Evolutionary conservation across 225 moss, liverwort and hornwort species (phyloP).

Genomic region (Takakia lepidozioides): DNA sequence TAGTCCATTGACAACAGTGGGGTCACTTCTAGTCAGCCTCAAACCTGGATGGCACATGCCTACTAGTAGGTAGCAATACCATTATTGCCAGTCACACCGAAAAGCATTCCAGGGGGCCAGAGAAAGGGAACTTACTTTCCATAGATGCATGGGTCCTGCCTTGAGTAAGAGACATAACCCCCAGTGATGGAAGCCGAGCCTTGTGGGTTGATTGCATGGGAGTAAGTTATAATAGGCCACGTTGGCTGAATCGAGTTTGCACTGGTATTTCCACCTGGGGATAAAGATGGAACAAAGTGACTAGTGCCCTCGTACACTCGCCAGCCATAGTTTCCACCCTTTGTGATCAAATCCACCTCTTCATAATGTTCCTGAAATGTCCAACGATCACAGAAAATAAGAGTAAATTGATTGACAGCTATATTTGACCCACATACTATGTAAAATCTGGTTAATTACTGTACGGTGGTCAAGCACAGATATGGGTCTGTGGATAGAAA

Average conservation of each 20-base stretch:
- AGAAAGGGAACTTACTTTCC: slow-evolving; percentile 50
- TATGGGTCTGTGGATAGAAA: too few species aligned
- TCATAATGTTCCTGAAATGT: slow-evolving; percentile 39
- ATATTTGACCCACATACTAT: too few species aligned
- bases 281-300: slow-evolving; percentile 16
- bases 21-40: too few species aligned
- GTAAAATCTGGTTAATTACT: too few species aligned
- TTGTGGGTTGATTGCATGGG: slow-evolving; percentile 18
- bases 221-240: slow-evolving; percentile 64
- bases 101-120: not conserved
- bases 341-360: slow-evolving; percentile 85
- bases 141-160: slow-evolving; percentile 62
- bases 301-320: slow-evolving; percentile 71
- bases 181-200: slow-evolving; percentile 38
- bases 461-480: too few species aligned
- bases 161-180: slow-evolving; percentile 73
- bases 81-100: too few species aligned
- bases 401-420: too few species aligned
- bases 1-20: too few species aligned
- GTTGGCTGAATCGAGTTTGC: slow-evolving; percentile 45
- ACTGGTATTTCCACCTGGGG: slow-evolving; percentile 67
- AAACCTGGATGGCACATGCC: too few species aligned
- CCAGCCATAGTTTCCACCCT: slow-evolving; percentile 93
- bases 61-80: too few species aligned
- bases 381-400: too few species aligned